These are phyloP conservation scores for Chaetomium fimeti DNA, from an alignment of 495 filamentous ascomycete species.

Conservation along the genomic window DNA sequence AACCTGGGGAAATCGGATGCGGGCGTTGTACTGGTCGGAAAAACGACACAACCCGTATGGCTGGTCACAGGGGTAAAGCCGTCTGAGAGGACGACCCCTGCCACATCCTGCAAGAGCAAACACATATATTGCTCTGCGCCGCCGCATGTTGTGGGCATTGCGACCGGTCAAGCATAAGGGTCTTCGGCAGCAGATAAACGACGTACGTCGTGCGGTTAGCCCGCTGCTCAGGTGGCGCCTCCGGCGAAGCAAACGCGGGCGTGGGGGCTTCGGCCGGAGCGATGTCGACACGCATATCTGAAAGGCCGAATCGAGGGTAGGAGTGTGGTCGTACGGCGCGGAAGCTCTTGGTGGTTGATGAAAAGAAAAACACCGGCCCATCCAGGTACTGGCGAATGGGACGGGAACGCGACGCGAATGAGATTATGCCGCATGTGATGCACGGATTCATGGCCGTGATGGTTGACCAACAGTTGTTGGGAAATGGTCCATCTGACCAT, in stretches of 20 bases:
- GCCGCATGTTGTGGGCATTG: too few relatives aligned
- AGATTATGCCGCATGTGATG: conserved; percentile 9
- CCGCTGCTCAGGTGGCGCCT: not conserved
- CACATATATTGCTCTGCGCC: not conserved
- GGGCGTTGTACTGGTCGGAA: not conserved
- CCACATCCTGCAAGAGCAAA: conserved; percentile 3
- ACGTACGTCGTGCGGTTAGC: not conserved
- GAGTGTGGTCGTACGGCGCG: conserved; percentile 17
- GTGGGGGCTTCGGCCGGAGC: conserved; percentile 20
- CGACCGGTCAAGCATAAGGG: conserved; percentile 2
- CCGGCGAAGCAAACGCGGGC: not conserved
- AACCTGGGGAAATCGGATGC: conserved; percentile 13
- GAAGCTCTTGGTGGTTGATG: not conserved
- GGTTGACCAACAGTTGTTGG: not conserved
- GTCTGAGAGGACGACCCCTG: not conserved
- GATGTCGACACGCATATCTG: not conserved
- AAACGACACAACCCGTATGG: not conserved
- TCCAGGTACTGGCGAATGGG: conserved; percentile 7
- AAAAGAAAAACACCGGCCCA: not conserved
- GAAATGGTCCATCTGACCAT: not conserved
- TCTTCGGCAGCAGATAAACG: conserved; percentile 4
- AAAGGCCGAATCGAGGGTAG: not conserved
- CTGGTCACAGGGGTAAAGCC: not conserved
- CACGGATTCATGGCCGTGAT: conserved; percentile 1
- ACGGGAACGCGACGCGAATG: not conserved